Evolutionary conservation across 768 basidiomycete genomes (phyloP).

Genomic region (Jaapia argillacea): DNA sequence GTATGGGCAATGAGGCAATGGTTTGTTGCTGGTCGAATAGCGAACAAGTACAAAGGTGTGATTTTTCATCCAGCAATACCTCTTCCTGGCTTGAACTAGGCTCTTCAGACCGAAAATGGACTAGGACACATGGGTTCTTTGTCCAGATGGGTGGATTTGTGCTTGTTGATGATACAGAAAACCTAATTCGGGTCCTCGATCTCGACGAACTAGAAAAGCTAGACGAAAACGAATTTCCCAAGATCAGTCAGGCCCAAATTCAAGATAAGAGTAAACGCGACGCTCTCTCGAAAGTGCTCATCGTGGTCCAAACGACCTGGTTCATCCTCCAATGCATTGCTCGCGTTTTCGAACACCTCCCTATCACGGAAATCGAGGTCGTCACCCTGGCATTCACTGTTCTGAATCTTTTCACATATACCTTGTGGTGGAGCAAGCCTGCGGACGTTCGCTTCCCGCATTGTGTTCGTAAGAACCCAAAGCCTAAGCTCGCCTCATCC

Average conservation of each 20-base stretch:
- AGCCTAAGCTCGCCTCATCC: too few species aligned
- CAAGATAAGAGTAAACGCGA: constrained; percentile 3
- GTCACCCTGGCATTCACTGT: constrained; percentile 16
- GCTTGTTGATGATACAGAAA: neutral
- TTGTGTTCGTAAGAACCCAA: too few species aligned
- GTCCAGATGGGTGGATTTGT: constrained; percentile 2
- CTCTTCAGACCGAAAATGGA: constrained; percentile 1
- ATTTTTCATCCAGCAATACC: neutral
- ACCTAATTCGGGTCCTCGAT: too few species aligned
- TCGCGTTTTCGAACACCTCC: constrained; percentile 12
- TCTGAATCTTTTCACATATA: constrained; percentile 1
- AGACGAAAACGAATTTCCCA: neutral
- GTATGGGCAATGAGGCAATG: constrained; percentile 18
- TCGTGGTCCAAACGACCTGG: constrained; percentile 20
- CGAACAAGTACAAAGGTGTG: neutral
- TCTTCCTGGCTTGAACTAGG: neutral
- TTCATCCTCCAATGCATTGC: constrained; percentile 20
- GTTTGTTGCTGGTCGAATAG: constrained; percentile 8
- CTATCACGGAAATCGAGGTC: constrained; percentile 21
- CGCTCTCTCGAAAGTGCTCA: neutral
- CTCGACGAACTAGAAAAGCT: too few species aligned
- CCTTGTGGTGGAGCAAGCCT: constrained; percentile 5
- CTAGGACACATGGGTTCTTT: constrained; percentile 2
- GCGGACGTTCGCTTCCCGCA: too few species aligned
- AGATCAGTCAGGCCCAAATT: neutral